Evolutionary conservation across 2,329 filamentous ascomycete genomes (phyloP).

Genomic region (Colletotrichum sp.): DNA sequence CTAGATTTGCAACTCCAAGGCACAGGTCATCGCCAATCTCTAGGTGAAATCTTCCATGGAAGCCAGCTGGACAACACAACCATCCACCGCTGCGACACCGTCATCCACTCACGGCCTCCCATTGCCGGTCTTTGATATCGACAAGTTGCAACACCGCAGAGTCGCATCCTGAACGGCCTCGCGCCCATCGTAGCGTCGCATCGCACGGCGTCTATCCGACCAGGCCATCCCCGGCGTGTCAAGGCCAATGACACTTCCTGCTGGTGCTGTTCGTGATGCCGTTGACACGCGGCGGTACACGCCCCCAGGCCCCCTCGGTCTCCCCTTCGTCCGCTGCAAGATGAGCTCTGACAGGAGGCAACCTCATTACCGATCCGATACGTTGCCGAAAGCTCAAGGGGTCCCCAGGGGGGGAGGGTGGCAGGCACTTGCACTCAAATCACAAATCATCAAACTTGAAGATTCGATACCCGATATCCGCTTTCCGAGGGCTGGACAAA

Average conservation of each 20-base stretch:
- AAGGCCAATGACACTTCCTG: neutral
- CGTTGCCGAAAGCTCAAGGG: neutral
- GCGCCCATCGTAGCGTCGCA: neutral
- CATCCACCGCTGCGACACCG: neutral
- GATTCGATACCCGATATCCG: neutral
- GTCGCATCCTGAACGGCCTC: conserved; percentile 1
- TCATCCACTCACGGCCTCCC: neutral
- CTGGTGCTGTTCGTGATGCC: neutral
- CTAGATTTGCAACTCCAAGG: neutral
- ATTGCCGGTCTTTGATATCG: neutral
- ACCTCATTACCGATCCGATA: neutral
- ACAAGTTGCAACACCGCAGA: conserved; percentile 4
- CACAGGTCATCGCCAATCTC: neutral
- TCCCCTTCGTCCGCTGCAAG: neutral
- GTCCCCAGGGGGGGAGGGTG: neutral
- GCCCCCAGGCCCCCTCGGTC: neutral
- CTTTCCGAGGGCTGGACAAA: neutral
- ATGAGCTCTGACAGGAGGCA: conserved; percentile 6
- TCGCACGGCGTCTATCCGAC: neutral
- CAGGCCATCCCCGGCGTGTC: neutral
- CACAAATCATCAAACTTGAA: neutral
- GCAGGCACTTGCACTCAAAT: neutral
- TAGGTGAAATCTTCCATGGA: neutral
- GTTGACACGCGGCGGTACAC: neutral
- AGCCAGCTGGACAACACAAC: neutral